Evolutionary conservation across 805 yeast species (phyloP).

Genomic region (Cephaloascus fragrans): DNA sequence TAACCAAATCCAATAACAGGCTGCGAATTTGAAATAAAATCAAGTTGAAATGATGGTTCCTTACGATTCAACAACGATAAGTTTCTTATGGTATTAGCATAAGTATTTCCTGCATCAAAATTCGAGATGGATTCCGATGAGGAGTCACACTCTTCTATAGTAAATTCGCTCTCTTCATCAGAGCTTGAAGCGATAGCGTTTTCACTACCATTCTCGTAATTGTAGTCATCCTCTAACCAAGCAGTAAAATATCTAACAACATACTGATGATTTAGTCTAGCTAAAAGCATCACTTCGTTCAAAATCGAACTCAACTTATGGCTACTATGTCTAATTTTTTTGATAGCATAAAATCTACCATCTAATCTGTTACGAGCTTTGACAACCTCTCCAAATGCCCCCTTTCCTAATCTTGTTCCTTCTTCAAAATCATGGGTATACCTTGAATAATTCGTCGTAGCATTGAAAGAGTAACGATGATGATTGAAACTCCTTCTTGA

Average conservation of each 20-base stretch:
- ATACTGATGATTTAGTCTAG: conserved; percentile 88
- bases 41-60: conserved; percentile 32
- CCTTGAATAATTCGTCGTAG: conserved; percentile 39
- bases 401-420: conserved; percentile 81
- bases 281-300: conserved; percentile 86
- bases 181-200: conserved; percentile 12
- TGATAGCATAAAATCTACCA: conserved; percentile 91
- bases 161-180: conserved; percentile 12
- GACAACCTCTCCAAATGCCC: conserved; percentile 98
- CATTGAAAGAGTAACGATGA: conserved; percentile 19
- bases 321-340: conserved; percentile 77
- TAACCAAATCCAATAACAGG: conserved; percentile 50
- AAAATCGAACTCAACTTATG: conserved; percentile 72
- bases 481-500: conserved; percentile 30
- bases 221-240: conserved; percentile 77
- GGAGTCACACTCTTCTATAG: conserved; percentile 11
- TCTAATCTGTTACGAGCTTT: conserved; percentile 89
- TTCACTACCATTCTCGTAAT: conserved; percentile 3
- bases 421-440: conserved; percentile 94
- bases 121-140: conserved; percentile 8
- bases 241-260: conserved; percentile 96
- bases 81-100: too few species aligned
- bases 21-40: conserved; percentile 59
- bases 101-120: conserved; percentile 2
- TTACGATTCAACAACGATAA: conserved; percentile 3